These are phyloP conservation scores for Pinus taeda DNA, from an alignment of 75 land plant species.

Conservation along the genomic window DNA sequence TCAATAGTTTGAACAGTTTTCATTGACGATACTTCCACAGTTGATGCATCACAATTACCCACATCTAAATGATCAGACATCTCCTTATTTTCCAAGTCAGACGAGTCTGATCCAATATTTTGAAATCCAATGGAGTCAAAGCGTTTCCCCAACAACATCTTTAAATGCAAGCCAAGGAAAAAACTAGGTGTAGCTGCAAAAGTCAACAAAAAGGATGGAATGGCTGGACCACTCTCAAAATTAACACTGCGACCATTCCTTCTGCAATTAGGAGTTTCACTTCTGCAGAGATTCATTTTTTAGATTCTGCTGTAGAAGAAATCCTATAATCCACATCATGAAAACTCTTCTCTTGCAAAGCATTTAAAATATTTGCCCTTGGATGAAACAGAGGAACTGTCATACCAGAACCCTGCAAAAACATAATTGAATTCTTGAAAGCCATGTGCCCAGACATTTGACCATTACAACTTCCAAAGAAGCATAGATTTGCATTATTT, in stretches of 20 bases:
- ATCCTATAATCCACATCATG: no score
- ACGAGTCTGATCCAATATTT: slow-evolving; percentile 6
- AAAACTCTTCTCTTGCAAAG: no score
- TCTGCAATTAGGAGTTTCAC: no score
- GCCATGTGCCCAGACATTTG: no score
- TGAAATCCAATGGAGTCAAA: slow-evolving; percentile 6
- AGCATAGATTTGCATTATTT: no score
- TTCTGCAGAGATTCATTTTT: no score
- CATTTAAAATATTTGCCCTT: no score
- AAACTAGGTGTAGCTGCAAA: slow-evolving; percentile 38
- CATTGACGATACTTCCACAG: background rate
- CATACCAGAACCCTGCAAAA: no score
- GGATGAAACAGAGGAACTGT: no score
- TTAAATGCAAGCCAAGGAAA: slow-evolving; percentile 44
- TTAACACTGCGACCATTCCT: slow-evolving; percentile 7
- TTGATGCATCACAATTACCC: background rate
- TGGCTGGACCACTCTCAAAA: background rate
- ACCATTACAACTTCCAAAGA: no score
- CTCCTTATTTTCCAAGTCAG: background rate
- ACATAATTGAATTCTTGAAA: no score
- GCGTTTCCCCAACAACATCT: slow-evolving; percentile 27
- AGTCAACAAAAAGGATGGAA: slow-evolving; percentile 31
- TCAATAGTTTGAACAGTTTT: background rate
- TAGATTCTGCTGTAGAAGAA: no score
- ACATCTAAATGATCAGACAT: background rate